A percentile compares a stretch with the other conserved stretches of the same genome.
Evolutionary conservation across 2,329 filamentous ascomycete genomes (phyloP).

Genomic region (Hirsutella minnesotensis): DNA sequence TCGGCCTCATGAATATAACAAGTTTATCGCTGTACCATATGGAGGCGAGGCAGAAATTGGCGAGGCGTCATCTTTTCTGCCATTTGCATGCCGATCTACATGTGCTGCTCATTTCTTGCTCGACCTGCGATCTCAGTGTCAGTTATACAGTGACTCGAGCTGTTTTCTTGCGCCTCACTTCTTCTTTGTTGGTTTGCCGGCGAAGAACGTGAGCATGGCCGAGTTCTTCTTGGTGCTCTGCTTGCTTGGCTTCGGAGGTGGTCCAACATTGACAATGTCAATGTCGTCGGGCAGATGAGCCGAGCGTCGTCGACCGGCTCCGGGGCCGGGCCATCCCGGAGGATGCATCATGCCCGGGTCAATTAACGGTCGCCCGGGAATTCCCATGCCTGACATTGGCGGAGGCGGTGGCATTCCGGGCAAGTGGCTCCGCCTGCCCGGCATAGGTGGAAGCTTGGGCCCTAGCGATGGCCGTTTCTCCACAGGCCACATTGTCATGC

Average conservation of each 20-base stretch:
- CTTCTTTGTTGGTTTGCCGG: constrained; percentile 11
- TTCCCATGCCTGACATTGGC: constrained; percentile 1
- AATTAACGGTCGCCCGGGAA: neutral
- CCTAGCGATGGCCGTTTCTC: constrained; percentile 25
- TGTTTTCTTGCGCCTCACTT: constrained; percentile 7
- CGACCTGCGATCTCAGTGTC: constrained; percentile 1
- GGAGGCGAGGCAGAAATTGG: no score
- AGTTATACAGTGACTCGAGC: neutral
- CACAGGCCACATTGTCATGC: constrained; percentile 49
- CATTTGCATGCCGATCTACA: no score
- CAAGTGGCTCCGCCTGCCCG: constrained; percentile 5
- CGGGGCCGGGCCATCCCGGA: constrained; percentile 6
- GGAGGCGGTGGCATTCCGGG: constrained; percentile 3
- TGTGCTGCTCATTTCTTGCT: constrained; percentile 10
- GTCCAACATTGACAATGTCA: constrained; percentile 9
- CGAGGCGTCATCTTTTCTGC: no score
- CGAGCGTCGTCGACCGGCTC: neutral
- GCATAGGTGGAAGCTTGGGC: constrained; percentile 11
- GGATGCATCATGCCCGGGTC: constrained; percentile 3
- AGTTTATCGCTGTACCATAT: no score
- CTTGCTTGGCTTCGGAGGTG: constrained; percentile 7
- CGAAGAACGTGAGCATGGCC: constrained; percentile 9
- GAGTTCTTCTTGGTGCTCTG: constrained; percentile 7
- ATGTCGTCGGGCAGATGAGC: constrained; percentile 1
- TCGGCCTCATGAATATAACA: no score